These are phyloP conservation scores for Astrephomene gubernaculifera DNA, from an alignment of 139 green algal species.

Conservation along the genomic window DNA sequence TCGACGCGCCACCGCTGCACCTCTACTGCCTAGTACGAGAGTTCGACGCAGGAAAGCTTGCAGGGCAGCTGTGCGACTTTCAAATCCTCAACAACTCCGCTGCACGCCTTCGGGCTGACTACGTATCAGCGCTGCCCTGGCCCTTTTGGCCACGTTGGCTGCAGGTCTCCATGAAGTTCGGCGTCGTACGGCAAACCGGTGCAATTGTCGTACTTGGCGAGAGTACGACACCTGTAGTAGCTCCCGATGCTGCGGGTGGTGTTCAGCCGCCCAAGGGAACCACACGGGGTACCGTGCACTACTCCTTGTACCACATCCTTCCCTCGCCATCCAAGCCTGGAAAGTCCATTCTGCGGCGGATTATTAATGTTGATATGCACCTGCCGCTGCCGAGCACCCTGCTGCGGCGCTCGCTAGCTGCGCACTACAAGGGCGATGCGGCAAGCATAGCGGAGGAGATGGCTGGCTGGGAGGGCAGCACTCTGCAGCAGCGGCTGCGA, in stretches of 20 bases:
- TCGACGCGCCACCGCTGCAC: background rate
- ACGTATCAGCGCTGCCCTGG: constrained; percentile 11
- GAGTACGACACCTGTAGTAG: background rate
- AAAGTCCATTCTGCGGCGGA: background rate
- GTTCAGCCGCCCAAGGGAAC: background rate
- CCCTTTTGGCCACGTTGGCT: constrained; percentile 35
- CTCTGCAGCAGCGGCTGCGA: background rate
- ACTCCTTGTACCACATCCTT: constrained; percentile 32
- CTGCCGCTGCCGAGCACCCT: constrained; percentile 13
- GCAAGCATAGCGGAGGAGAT: background rate
- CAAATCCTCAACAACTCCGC: background rate
- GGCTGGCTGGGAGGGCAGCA: background rate
- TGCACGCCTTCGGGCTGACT: background rate
- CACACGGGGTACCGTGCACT: constrained; percentile 15
- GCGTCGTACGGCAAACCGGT: constrained; percentile 2
- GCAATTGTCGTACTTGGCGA: background rate
- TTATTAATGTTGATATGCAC: constrained; percentile 35
- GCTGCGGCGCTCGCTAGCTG: background rate
- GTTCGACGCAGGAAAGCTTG: constrained; percentile 22
- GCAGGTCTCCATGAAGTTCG: background rate
- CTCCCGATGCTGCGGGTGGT: background rate
- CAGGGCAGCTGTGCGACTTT: constrained; percentile 8
- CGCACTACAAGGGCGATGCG: constrained; percentile 7
- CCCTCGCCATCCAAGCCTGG: background rate
- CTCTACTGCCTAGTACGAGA: background rate